Evolutionary conservation across 495 filamentous ascomycete genomes (phyloP).

Genomic region (Penicillium diatomitis): DNA sequence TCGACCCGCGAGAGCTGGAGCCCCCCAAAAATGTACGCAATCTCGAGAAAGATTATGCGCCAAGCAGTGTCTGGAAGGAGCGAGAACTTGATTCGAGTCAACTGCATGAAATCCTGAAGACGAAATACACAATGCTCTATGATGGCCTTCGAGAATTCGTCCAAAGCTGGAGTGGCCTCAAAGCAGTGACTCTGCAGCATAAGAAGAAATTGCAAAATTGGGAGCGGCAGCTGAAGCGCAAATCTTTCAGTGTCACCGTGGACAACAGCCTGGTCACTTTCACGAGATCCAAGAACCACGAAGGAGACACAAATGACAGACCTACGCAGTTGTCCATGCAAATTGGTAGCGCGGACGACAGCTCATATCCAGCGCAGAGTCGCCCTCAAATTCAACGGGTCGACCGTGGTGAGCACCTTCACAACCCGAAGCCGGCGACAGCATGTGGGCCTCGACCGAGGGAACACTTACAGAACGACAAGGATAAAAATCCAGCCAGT

Average conservation of each 20-base stretch:
- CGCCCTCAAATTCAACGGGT: too few species aligned
- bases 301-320: background rate
- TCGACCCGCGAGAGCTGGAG: constrained; percentile 5
- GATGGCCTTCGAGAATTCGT: constrained; percentile 16
- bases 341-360: background rate
- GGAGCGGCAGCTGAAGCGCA: constrained; percentile 20
- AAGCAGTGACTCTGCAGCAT: constrained; percentile 21
- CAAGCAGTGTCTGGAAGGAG: constrained; percentile 13
- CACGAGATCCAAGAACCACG: constrained; percentile 6
- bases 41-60: constrained; percentile 23
- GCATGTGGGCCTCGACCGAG: too few species aligned
- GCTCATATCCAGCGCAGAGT: too few species aligned
- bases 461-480: background rate
- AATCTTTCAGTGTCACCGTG: constrained; percentile 22
- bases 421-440: too few species aligned
- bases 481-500: background rate
- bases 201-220: constrained; percentile 31
- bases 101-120: constrained; percentile 7
- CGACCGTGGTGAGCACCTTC: too few species aligned
- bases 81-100: constrained; percentile 4
- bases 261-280: constrained; percentile 19
- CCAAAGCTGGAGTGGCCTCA: constrained; percentile 20
- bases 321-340: background rate
- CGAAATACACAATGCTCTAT: constrained; percentile 30
- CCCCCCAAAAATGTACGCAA: background rate